Conservation (phyloP, 352 stramenopile genomes). For the Globisporangium iwayamae region DNA sequence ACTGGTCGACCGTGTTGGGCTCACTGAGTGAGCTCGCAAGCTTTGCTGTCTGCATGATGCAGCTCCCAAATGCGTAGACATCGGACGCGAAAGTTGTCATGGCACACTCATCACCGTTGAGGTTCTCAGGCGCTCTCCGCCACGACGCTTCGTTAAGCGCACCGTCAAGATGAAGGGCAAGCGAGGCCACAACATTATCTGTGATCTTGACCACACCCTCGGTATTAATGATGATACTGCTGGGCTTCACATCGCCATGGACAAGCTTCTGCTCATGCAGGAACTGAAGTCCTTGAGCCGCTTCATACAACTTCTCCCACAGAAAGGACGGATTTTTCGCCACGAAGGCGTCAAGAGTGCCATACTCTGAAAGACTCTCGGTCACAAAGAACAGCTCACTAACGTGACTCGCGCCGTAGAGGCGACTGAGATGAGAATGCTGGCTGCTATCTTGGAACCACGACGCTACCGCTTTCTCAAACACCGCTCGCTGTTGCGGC, state of each 20-base stretch:
- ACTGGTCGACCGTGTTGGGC: background rate
- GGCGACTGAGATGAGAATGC: background rate
- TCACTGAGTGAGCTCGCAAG: background rate
- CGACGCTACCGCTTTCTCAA: background rate
- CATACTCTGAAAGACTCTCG: background rate
- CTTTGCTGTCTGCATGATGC: background rate
- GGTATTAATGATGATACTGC: background rate
- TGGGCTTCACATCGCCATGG: background rate
- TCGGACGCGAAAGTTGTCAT: slow-evolving; percentile 2
- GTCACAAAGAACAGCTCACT: slow-evolving; percentile 6
- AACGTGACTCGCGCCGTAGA: slow-evolving; percentile 9
- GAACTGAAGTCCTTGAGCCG: slow-evolving; percentile 3
- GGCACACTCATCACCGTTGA: background rate
- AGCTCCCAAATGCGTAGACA: slow-evolving; percentile 4
- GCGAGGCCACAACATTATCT: background rate
- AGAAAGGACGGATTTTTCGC: background rate
- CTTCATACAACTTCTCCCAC: slow-evolving; percentile 7
- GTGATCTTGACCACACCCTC: slow-evolving; percentile 1
- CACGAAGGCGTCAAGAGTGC: background rate
- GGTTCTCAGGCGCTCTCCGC: background rate
- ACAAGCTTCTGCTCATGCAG: slow-evolving; percentile 5
- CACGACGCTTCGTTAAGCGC: background rate
- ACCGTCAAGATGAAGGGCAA: background rate
- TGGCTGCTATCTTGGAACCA: background rate
- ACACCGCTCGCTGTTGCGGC: background rate